Evolutionary conservation across 192 early-diverging fungal species (phyloP), one percentile per base, ranked within the genome.

Genomic region (Paraglomus occultum): DNA sequence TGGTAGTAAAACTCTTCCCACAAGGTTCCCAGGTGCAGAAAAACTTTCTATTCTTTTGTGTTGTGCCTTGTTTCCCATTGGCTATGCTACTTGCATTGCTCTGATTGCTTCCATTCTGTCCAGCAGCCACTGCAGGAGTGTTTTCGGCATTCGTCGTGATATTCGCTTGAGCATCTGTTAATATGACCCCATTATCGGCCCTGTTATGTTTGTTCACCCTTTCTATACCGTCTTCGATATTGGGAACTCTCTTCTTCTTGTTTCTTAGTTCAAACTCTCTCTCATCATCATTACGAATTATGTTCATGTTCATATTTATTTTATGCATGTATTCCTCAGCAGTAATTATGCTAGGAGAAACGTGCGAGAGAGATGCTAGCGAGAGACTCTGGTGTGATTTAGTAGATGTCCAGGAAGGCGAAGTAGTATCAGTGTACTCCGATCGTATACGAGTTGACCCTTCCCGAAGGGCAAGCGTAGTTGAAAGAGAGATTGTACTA

Each of bases 1-100:
- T 91, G n/a, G 90, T 91, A 8, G 91, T 91, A 76, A 93, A 93
- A 43, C 87, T 84, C 76, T 89, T 89, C 73, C 85, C 86, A 71
- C 91, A 93, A 5, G 82, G 80, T 6, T 75, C 82, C 44, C 71
- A 83, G 6, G 77, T 44, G 75, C 91, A 93, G 62, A 79, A 79
- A 80, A 91, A 90, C 73, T 89, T 89, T 74, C 91, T 83, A 75
- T 90, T 91, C 20, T 72, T 70, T 42, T 23, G 63, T 31, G 70
- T 73, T 6, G 62, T 61, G 9, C 71, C 75, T 0, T 49, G 15
- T 22, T 53, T 45, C 6, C 75, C 75, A 14, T 70, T 71, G 0
- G 45, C 18, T 51, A 31, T 69, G 40, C 23, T 69, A 8, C 22
- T 31, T 6, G 67, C 23, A 15, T 42, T 8, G 48, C 42, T 46